Percentiles rank a stretch among this genome's conserved stretches.
These are phyloP conservation scores for Pseudocercospora fijiensis DNA, from an alignment of 2,329 filamentous ascomycete genomes.

Conservation along the genomic window DNA sequence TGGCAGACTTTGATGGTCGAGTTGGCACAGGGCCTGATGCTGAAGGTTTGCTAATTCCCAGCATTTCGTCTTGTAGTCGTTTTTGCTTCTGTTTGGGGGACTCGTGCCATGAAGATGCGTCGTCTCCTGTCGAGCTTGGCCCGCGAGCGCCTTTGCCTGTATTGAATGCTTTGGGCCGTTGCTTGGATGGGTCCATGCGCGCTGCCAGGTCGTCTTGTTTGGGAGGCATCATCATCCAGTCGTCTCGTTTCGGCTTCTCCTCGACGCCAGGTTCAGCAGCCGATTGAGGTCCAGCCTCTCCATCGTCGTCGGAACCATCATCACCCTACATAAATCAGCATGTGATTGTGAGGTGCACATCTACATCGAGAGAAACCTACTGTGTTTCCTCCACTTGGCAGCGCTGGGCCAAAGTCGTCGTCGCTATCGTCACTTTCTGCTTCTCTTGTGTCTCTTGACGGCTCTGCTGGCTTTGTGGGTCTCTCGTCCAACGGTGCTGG, in stretches of 20 bases:
- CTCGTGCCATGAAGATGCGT: constrained; percentile 77
- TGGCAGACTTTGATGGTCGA: constrained; percentile 17
- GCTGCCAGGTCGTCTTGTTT: constrained; percentile 53
- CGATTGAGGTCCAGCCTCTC: constrained; percentile 21
- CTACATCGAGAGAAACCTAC: not conserved
- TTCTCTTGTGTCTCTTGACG: constrained; percentile 24
- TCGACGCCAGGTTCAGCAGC: constrained; percentile 26
- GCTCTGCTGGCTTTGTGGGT: constrained; percentile 41
- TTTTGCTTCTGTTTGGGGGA: constrained; percentile 84
- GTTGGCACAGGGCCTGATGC: constrained; percentile 34
- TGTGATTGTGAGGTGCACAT: not conserved
- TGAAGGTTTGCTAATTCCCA: constrained; percentile 62
- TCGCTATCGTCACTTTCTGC: constrained; percentile 37
- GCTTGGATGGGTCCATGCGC: constrained; percentile 77
- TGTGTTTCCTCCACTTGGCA: constrained; percentile 35
- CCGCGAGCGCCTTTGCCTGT: constrained; percentile 61
- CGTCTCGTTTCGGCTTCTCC: constrained; percentile 64
- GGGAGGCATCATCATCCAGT: constrained; percentile 57
- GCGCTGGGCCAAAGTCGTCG: constrained; percentile 48
- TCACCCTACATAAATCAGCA: not conserved
- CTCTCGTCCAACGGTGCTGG: constrained; percentile 51
- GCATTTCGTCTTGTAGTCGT: constrained; percentile 74
- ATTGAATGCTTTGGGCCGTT: constrained; percentile 79
- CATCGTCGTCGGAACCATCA: constrained; percentile 29
- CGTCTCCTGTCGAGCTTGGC: constrained; percentile 38